Percentiles rank a stretch among this genome's conserved stretches.
Conservation (phyloP, 192 early-diverging fungal species). For the Podila epicladia region DNA sequence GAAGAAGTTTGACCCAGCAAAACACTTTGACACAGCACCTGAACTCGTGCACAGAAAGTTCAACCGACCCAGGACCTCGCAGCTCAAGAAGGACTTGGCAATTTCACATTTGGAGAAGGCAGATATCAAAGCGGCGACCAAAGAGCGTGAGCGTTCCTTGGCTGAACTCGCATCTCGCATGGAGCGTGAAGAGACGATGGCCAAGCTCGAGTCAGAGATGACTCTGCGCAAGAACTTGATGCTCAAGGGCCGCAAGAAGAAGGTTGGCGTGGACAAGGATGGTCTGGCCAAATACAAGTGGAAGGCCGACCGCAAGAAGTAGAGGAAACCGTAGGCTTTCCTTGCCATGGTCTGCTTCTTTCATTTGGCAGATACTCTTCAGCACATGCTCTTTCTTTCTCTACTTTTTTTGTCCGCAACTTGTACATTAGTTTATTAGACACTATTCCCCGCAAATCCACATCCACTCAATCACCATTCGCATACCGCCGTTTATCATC, state of each 20-base stretch:
- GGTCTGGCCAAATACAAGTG: conserved; percentile 94
- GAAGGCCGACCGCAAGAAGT: conserved; percentile 89
- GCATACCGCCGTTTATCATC: too few species aligned
- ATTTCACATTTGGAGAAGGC: conserved; percentile 49
- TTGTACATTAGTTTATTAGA: too few species aligned
- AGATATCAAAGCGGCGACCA: conserved; percentile 56
- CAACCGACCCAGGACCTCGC: conserved; percentile 77
- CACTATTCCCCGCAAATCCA: too few species aligned
- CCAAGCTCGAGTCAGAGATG: conserved; percentile 79
- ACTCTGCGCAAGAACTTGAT: conserved; percentile 79
- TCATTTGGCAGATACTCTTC: too few species aligned
- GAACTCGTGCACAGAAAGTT: conserved; percentile 83
- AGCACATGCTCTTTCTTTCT: too few species aligned
- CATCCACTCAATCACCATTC: too few species aligned
- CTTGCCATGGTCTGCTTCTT: too few species aligned
- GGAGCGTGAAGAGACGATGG: conserved; percentile 80
- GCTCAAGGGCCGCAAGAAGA: conserved; percentile 84
- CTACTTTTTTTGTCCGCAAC: too few species aligned
- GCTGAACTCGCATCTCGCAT: conserved; percentile 80
- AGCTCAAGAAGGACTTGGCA: conserved; percentile 59
- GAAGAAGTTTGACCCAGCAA: conserved; percentile 77
- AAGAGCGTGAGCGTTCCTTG: conserved; percentile 61
- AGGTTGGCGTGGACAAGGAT: conserved; percentile 82
- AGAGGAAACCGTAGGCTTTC: background rate
- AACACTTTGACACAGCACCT: conserved; percentile 84